Evolutionary conservation across 345 rosid genomes (phyloP).

Genomic region (Salix caprea): DNA sequence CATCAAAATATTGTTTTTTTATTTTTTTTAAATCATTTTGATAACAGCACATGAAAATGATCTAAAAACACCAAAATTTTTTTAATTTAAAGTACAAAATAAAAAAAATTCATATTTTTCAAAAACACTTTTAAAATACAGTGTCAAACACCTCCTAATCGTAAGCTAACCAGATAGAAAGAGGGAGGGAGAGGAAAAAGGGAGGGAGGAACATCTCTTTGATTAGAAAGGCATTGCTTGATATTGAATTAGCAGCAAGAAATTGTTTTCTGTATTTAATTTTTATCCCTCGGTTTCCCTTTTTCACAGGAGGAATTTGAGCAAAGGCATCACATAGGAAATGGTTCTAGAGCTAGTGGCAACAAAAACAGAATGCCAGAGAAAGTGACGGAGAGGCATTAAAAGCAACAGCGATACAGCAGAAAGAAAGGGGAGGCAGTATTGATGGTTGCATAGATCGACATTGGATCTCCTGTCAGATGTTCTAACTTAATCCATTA

Average conservation of each 20-base stretch:
- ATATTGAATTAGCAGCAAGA: neutral
- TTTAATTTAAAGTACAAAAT: no score
- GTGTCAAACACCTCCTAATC: no score
- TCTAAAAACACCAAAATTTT: no score
- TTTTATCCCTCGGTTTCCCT: neutral
- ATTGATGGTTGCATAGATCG: neutral
- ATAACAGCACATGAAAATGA: no score
- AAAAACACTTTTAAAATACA: no score
- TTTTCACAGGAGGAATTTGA: neutral
- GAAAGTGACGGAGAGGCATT: neutral
- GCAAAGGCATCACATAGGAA: neutral
- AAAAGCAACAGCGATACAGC: neutral
- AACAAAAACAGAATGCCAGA: neutral
- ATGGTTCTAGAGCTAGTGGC: neutral
- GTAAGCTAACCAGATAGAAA: neutral
- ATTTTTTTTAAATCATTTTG: no score
- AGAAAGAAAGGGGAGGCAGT: neutral
- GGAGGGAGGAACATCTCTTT: neutral
- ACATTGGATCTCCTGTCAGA: neutral
- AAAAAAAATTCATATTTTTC: no score
- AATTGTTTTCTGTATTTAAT: neutral
- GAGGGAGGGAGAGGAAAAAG: neutral
- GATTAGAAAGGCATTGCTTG: neutral
- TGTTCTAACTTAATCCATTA: neutral
- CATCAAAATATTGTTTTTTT: no score